phyloP scores from a whole-genome alignment of 2,329 filamentous ascomycete species.

The Pseudogymnoascus sp. region DNA sequence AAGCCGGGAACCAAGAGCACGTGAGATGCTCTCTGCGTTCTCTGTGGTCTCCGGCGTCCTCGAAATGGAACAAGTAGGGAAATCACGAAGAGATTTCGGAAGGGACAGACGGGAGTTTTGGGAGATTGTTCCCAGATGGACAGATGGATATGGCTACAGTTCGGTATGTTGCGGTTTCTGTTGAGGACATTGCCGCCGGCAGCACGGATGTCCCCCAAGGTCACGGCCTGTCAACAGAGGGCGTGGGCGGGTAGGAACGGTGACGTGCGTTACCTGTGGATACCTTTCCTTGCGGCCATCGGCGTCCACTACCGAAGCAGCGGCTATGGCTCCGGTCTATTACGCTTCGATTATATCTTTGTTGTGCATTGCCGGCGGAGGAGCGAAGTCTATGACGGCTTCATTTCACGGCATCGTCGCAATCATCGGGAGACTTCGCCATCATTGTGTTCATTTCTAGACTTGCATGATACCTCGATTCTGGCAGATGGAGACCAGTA shows the following conservation, averaged over 20 bases:
- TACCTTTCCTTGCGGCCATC: neutral
- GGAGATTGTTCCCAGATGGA: too few species aligned
- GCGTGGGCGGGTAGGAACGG: neutral
- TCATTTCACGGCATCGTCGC: neutral
- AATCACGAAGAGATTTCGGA: neutral
- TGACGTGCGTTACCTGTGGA: neutral
- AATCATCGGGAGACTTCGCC: neutral
- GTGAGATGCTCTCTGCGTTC: too few species aligned
- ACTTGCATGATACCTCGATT: neutral
- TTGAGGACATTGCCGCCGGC: neutral
- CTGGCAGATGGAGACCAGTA: neutral
- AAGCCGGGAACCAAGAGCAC: conserved; percentile 6
- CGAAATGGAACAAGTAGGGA: neutral
- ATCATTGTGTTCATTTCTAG: neutral
- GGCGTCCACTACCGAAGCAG: neutral
- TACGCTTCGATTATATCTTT: neutral
- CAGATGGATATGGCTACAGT: neutral
- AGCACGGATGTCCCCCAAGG: neutral
- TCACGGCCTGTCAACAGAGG: conserved; percentile 5
- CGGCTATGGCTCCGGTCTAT: neutral
- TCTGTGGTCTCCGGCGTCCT: too few species aligned
- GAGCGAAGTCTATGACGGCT: neutral
- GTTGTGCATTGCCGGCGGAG: neutral
- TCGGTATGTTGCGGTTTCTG: neutral
- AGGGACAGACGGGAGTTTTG: too few species aligned